These are phyloP conservation scores for Ligustrum vulgare DNA, from an alignment of 257 asterid species.

Conservation along the genomic window DNA sequence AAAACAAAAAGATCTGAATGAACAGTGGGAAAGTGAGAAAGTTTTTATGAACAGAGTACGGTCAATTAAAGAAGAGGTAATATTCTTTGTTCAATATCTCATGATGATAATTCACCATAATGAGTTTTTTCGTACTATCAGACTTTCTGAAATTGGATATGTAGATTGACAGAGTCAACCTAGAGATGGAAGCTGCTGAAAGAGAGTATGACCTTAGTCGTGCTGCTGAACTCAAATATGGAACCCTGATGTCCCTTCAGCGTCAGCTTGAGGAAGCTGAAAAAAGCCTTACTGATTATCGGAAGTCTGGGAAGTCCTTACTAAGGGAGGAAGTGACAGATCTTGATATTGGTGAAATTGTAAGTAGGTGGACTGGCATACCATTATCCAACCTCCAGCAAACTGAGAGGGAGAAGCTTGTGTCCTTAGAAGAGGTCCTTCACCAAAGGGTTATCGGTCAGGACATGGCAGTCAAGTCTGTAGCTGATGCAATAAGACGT, in stretches of 20 bases:
- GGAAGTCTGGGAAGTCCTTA: slow-evolving; percentile 64
- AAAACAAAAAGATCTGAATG: slow-evolving; percentile 64
- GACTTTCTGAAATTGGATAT: slow-evolving; percentile 10
- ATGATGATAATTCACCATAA: background rate
- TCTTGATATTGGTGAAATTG: slow-evolving; percentile 82
- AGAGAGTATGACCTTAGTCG: slow-evolving; percentile 89
- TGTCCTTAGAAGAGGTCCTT: slow-evolving; percentile 71
- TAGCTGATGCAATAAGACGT: slow-evolving; percentile 91
- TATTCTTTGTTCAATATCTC: slow-evolving; percentile 15
- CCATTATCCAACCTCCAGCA: slow-evolving; percentile 93
- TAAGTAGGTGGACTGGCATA: slow-evolving; percentile 94
- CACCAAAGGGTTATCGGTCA: slow-evolving; percentile 88
- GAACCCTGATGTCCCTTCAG: slow-evolving; percentile 79
- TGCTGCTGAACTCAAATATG: slow-evolving; percentile 94
- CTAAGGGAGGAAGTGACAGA: slow-evolving; percentile 88
- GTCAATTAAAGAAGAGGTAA: slow-evolving; percentile 86
- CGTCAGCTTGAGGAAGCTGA: slow-evolving; percentile 86
- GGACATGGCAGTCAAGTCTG: slow-evolving; percentile 85
- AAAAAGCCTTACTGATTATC: slow-evolving; percentile 64
- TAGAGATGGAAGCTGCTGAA: slow-evolving; percentile 97
- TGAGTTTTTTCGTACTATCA: background rate
- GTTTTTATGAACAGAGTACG: slow-evolving; percentile 70
- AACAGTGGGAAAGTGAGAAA: slow-evolving; percentile 86
- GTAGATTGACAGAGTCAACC: slow-evolving; percentile 88
- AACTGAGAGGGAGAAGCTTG: slow-evolving; percentile 86